Base-by-base conservation (phyloP, 1,284 basidiomycete genomes). In the Irpex sp. region DNA sequence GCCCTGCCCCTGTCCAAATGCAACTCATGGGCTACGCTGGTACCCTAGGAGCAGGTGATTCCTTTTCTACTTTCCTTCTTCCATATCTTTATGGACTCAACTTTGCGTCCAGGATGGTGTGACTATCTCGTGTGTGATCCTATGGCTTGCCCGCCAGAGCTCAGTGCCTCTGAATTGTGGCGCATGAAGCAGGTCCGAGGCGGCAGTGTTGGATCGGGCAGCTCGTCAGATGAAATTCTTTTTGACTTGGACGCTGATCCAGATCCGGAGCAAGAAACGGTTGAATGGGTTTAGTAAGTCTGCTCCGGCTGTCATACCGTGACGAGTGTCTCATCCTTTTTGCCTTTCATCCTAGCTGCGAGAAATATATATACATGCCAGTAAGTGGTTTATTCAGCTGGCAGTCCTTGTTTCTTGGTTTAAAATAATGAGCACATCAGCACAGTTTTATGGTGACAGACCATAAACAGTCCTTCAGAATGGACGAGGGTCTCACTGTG, bases 401-500 rank as follows among this genome's bases (percentile, higher is more conserved):
- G 43, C 47, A 37, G 49, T 26, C 11, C 15, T 5, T 26, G 5
- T n/a, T 26, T 51, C 13, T 17, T 8, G 31, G 13, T 13, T 11
- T 21, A 19, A 43, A 13, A 47, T 49, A 36, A 3, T 13, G 17
- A 46, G 17, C 31, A 33, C 37, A 61, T 39, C 35, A 83, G 78
- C 81, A 83, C 68, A 80, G 84, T 13, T 88, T 86, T 71, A 86
- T 88, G 69, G 84, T 81, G 46, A 84, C 84, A 21, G 86, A 88
- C 66, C 86, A 88, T 68, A 82, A 79, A 65, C 86, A 88, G 66
- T 75, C 78, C 8, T 79, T 70, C 61, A 67, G 69, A 21, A 68
- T 69, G 60, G 81, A 81, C 35, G 82, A 81, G 68, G 62, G 68
- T 56, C 43, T 71, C 11, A 63, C 65, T 50, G 61, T 64, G 7